Base-by-base conservation (phyloP, 768 basidiomycete species). In the Cystofilobasidium macerans region DNA sequence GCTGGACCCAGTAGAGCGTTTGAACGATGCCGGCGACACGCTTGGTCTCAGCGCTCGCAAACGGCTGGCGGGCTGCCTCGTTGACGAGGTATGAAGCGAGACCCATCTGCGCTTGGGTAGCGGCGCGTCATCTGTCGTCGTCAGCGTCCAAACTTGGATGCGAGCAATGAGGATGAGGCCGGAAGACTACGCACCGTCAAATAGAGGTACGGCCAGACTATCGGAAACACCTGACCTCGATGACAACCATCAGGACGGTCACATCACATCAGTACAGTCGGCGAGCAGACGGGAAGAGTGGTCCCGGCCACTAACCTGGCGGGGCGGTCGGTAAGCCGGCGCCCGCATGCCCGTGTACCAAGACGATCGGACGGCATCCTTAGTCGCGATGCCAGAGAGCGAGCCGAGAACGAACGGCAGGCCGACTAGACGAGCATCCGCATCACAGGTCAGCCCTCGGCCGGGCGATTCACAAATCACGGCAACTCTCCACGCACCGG, bases 41-140 rank as follows among this genome's bases (percentile, higher is more conserved):
- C 63, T 80, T 82, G 72, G 61, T 11, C 18, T 60, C 38, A 61
- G 62, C 36, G 22, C 45, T 42, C 24, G 48, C 35, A 20, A 26
- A 35, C n/a, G 60, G 14, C 7, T 32, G 16, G 38, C 4, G 24
- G 33, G 24, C 24, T 38, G 57, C 77, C 69, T 80, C 79, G 40
- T 82, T 81, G 3, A 83, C 81, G 32, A 86, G 72, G 73, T 86
- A 82, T 9, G 84, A 84, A 11, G 84, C 84, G 71, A 82, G 86
- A 26, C 86, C 86, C 84, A 86, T 85, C 11, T 68, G 35, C 45
- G 40, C 61, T 33, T 33, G 32, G 30, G 26, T 38, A 38, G 42
- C 33, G 30, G 28, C 28, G 30, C 32, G n/a, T 40, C 9, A 16
- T 16, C 38, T 16, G 38, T 40, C 38, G 16, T 8, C 42, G 9